These are phyloP conservation scores for Pseudevernia furfuracea DNA, from an alignment of 495 filamentous ascomycete genomes.

Conservation along the genomic window DNA sequence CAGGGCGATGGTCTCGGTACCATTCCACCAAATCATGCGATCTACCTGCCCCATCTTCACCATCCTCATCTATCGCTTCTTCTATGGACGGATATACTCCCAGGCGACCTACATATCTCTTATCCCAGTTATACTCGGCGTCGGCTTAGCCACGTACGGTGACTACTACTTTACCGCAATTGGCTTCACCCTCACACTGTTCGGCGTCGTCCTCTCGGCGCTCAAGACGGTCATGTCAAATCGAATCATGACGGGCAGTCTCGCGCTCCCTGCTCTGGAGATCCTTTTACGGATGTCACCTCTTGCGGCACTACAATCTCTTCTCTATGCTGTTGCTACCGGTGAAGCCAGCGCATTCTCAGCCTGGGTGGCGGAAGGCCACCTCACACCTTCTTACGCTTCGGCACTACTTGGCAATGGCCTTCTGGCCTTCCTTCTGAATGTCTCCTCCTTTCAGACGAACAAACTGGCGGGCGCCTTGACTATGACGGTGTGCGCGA, in stretches of 20 bases:
- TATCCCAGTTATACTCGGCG: conserved; percentile 49
- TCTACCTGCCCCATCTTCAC: conserved; percentile 49
- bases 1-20: conserved; percentile 47
- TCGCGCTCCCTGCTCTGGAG: conserved; percentile 45
- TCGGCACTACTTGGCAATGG: conserved; percentile 41
- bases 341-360: conserved; percentile 34
- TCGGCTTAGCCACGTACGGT: conserved; percentile 47
- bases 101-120: conserved; percentile 47
- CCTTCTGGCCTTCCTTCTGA: conserved; percentile 45
- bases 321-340: conserved; percentile 40
- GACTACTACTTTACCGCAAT: conserved; percentile 49
- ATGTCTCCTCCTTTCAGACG: conserved; percentile 47
- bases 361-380: conserved; percentile 16
- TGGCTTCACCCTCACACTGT: conserved; percentile 46
- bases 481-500: conserved; percentile 51
- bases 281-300: conserved; percentile 50
- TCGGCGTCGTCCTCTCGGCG: conserved; percentile 47
- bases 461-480: conserved; percentile 51
- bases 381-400: conserved; percentile 14
- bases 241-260: conserved; percentile 46
- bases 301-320: conserved; percentile 44
- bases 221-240: conserved; percentile 53
- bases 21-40: conserved; percentile 54
- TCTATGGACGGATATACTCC: conserved; percentile 41
- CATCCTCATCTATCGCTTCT: conserved; percentile 47